These are phyloP conservation scores for Typha latifolia DNA, from an alignment of 176 grass and related monocot genomes.

Conservation along the genomic window DNA sequence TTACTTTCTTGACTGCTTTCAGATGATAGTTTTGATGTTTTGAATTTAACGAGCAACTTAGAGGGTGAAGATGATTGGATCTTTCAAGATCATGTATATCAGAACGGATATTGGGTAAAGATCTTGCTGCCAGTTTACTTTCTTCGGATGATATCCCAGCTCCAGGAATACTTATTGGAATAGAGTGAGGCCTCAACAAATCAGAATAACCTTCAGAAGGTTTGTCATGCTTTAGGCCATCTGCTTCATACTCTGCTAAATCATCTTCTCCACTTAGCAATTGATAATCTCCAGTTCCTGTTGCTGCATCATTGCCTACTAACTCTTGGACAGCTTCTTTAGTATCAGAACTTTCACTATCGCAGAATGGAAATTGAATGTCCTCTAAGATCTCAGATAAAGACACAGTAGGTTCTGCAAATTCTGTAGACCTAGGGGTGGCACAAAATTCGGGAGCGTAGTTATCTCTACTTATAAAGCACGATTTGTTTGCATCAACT, in stretches of 20 bases:
- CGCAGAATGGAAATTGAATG: conserved; percentile 70
- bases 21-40: conserved; percentile 31
- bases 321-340: conserved; percentile 24
- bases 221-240: conserved; percentile 11
- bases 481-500: conserved; percentile 11
- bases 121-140: conserved; percentile 40
- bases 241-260: conserved; percentile 29
- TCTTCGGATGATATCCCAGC: conserved; percentile 18
- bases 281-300: conserved; percentile 1
- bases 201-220: conserved; percentile 24
- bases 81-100: conserved; percentile 60
- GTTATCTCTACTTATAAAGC: conserved; percentile 18
- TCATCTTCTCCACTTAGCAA: conserved; percentile 8
- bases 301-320: conserved; percentile 17
- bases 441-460: conserved; percentile 4
- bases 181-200: conserved; percentile 32
- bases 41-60: conserved; percentile 51
- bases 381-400: conserved; percentile 51
- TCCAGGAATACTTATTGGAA: conserved; percentile 48
- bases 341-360: conserved; percentile 44
- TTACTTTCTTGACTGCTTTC: conserved; percentile 20
- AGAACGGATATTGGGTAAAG: conserved; percentile 60
- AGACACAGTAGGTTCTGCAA: conserved; percentile 19
- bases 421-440: conserved; percentile 19
- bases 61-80: conserved; percentile 34